phyloP scores from a whole-genome alignment of 306 rosid species.

The Chamaecrista fasciculata region DNA sequence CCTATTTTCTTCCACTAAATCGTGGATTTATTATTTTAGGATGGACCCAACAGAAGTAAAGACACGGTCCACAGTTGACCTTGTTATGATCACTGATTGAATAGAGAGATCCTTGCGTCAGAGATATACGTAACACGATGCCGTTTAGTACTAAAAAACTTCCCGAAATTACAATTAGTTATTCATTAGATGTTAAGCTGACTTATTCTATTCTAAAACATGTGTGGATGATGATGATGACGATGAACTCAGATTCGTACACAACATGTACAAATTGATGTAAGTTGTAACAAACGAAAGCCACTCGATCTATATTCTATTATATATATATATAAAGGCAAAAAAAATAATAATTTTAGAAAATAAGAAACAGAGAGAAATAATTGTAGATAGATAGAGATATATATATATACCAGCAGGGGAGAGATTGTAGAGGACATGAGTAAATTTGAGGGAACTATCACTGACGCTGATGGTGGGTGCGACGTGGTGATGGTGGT shows the following conservation, averaged over 20 bases:
- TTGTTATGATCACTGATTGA: neutral
- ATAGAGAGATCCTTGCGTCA: neutral
- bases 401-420: slow-evolving; percentile 62
- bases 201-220: neutral
- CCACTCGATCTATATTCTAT: no score
- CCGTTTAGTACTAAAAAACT: neutral
- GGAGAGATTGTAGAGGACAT: slow-evolving; percentile 85
- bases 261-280: neutral
- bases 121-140: neutral
- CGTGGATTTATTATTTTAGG: neutral
- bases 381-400: no score
- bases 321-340: neutral
- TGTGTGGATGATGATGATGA: neutral
- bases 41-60: neutral
- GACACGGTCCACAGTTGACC: neutral
- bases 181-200: neutral
- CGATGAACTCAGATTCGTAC: slow-evolving; percentile 5
- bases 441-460: slow-evolving; percentile 84
- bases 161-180: neutral
- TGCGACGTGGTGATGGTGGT: slow-evolving; percentile 40
- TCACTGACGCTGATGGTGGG: slow-evolving; percentile 74
- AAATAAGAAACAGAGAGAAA: neutral
- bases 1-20: neutral
- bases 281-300: neutral
- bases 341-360: neutral